phyloP scores from a whole-genome alignment of 768 basidiomycete genomes.

The Floccularia luteovirens region DNA sequence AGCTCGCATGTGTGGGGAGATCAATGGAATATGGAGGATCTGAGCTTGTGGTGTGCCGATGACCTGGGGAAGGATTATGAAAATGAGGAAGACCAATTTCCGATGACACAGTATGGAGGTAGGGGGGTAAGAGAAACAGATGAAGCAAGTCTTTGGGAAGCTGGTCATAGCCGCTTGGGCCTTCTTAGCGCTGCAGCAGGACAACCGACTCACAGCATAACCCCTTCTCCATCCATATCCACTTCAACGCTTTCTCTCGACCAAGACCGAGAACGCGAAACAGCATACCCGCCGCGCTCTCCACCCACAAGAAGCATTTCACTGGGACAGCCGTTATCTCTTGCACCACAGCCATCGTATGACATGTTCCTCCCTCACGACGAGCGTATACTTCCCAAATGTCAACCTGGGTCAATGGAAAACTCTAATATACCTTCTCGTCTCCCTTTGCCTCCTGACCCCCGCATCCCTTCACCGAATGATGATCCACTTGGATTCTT shows the following conservation, averaged over 20 bases:
- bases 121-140: too few relatives aligned
- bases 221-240: constrained; percentile 16
- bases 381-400: background rate
- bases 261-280: constrained; percentile 6
- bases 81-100: constrained; percentile 3
- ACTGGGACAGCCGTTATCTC: background rate
- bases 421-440: too few relatives aligned
- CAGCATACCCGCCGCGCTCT: too few relatives aligned
- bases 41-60: constrained; percentile 81
- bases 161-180: constrained; percentile 27
- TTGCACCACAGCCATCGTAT: background rate
- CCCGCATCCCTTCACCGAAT: constrained; percentile 26
- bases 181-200: constrained; percentile 18
- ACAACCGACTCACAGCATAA: constrained; percentile 8
- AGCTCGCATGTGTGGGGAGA: constrained; percentile 86
- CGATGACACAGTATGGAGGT: constrained; percentile 8
- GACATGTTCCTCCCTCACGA: background rate
- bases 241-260: constrained; percentile 19
- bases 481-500: constrained; percentile 63
- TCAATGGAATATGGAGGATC: constrained; percentile 94
- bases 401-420: background rate
- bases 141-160: constrained; percentile 9
- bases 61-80: constrained; percentile 37
- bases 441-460: too few relatives aligned
- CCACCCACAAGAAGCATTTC: background rate